Evolutionary conservation across 257 asterid species (phyloP).

Genomic region (Scutellaria barbata): DNA sequence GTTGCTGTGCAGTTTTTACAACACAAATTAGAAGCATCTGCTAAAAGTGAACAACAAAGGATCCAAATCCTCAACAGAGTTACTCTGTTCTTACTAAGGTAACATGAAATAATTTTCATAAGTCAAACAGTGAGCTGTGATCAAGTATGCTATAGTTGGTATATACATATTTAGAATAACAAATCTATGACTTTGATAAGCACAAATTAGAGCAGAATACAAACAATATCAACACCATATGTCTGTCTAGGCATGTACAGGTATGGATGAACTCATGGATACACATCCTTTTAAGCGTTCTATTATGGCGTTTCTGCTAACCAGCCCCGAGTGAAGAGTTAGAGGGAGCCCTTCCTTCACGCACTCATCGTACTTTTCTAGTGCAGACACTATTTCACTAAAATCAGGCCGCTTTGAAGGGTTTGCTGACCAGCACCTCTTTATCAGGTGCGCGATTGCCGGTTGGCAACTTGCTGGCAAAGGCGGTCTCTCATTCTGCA

Average conservation of each 20-base stretch:
- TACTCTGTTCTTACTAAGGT: too few species aligned
- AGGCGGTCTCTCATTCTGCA: slow-evolving; percentile 93
- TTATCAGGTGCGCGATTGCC: slow-evolving; percentile 81
- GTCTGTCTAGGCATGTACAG: slow-evolving; percentile 61
- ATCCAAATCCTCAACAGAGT: too few species aligned
- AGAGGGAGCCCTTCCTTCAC: slow-evolving; percentile 85
- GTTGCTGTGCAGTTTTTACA: too few species aligned
- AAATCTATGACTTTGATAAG: too few species aligned
- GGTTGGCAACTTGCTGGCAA: slow-evolving; percentile 89
- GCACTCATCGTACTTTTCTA: slow-evolving; percentile 81
- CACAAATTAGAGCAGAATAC: too few species aligned
- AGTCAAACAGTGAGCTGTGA: too few species aligned
- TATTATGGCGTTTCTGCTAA: slow-evolving; percentile 59
- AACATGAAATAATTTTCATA: too few species aligned
- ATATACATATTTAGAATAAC: too few species aligned
- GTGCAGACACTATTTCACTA: slow-evolving; percentile 64
- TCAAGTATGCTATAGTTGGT: too few species aligned
- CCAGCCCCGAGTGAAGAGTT: slow-evolving; percentile 62
- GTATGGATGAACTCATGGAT: slow-evolving; percentile 62
- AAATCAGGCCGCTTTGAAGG: slow-evolving; percentile 91
- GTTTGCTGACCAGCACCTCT: slow-evolving; percentile 83
- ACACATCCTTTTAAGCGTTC: slow-evolving; percentile 82
- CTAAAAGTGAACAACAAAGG: too few species aligned
- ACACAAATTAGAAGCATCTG: too few species aligned
- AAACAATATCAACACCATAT: too few species aligned